Conservation (phyloP, 2,329 filamentous ascomycete species). For the Magnaporthiopsis incrustans region DNA sequence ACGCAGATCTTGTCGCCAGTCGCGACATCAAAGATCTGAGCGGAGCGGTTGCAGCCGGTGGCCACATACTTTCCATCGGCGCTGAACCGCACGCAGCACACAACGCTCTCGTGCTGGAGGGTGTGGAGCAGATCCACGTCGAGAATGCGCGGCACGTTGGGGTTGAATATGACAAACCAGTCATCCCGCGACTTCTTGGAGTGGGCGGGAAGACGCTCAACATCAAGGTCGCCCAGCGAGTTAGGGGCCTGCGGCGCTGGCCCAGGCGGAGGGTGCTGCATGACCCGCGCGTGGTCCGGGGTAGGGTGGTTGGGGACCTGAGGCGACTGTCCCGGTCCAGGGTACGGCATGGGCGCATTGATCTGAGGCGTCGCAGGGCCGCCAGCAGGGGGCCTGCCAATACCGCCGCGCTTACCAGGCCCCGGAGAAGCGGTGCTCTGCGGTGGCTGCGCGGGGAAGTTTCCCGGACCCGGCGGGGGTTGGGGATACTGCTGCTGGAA, state of each 20-base stretch:
- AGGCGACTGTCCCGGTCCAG: constrained; percentile 73
- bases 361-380: constrained; percentile 87
- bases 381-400: constrained; percentile 55
- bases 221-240: constrained; percentile 76
- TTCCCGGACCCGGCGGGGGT: constrained; percentile 47
- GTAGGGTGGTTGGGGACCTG: constrained; percentile 77
- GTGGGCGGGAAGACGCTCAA: constrained; percentile 74
- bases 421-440: constrained; percentile 82
- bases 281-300: constrained; percentile 51
- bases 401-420: constrained; percentile 63
- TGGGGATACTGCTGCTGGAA: constrained; percentile 64
- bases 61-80: constrained; percentile 92
- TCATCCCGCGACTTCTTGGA: constrained; percentile 85
- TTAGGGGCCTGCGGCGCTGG: constrained; percentile 39
- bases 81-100: constrained; percentile 97
- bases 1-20: constrained; percentile 83
- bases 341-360: constrained; percentile 78
- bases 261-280: constrained; percentile 34
- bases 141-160: constrained; percentile 75
- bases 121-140: constrained; percentile 95
- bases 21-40: constrained; percentile 95
- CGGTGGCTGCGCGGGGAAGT: constrained; percentile 76
- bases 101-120: constrained; percentile 87
- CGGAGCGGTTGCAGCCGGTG: constrained; percentile 95
- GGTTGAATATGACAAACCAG: constrained; percentile 98